A percentile compares a stretch with the other conserved stretches of the same genome.
Evolutionary conservation across 257 asterid genomes (phyloP).

Genomic region (Jacaranda copaia): DNA sequence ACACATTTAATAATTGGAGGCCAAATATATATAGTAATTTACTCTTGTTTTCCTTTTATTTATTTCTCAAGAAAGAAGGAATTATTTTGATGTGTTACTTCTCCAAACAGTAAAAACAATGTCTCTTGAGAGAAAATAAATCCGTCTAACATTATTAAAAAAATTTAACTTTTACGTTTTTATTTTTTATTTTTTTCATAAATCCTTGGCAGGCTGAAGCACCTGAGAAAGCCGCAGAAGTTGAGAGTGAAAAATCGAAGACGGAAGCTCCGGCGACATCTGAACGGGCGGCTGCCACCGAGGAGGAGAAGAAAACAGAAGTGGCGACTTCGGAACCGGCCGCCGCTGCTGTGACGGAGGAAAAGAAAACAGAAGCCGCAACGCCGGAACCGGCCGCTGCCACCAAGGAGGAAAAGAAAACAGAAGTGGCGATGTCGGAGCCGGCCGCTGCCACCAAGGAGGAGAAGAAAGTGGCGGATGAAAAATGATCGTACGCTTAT

Average conservation of each 20-base stretch:
- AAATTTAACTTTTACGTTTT: not conserved
- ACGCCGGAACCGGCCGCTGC: too few relatives aligned
- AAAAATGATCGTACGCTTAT: constrained; percentile 31
- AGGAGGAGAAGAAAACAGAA: too few relatives aligned
- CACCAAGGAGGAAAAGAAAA: constrained; percentile 32
- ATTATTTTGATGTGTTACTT: too few relatives aligned
- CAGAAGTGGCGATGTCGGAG: constrained; percentile 31
- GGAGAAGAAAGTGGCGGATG: not conserved
- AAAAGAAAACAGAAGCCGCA: too few relatives aligned
- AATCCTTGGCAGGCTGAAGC: constrained; percentile 44
- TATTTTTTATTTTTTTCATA: not conserved
- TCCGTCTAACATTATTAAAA: not conserved
- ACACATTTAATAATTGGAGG: not conserved
- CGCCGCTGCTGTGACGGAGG: too few relatives aligned
- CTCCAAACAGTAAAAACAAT: not conserved
- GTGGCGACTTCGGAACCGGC: too few relatives aligned
- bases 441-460: not conserved
- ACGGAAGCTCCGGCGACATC: constrained; percentile 27
- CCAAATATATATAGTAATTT: not conserved
- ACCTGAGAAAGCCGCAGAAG: constrained; percentile 31
- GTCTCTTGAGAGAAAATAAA: not conserved
- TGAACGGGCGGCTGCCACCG: constrained; percentile 4
- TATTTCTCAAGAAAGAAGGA: too few relatives aligned
- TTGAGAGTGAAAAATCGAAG: constrained; percentile 21
- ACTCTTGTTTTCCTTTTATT: too few relatives aligned